Percentiles rank a stretch among this genome's conserved stretches.
Conservation (phyloP, 2,329 filamentous ascomycete species). For the Trichophyton mentagrophytes region DNA sequence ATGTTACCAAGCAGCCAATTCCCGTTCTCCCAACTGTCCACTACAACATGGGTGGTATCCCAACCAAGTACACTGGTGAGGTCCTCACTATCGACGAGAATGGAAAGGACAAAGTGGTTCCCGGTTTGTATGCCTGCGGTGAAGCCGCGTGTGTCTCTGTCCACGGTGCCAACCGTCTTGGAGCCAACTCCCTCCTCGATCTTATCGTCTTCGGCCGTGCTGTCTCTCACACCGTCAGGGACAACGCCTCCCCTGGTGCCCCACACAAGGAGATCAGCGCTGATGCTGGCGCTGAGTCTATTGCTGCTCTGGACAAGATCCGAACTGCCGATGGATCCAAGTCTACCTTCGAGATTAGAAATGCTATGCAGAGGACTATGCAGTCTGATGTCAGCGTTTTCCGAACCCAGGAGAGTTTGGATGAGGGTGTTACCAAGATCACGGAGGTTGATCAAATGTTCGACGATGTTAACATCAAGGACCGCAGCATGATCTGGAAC, state of each 20-base stretch:
- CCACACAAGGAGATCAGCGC: conserved; percentile 67
- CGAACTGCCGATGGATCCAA: conserved; percentile 74
- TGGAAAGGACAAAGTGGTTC: conserved; percentile 85
- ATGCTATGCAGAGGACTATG: conserved; percentile 96
- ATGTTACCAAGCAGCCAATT: conserved; percentile 93
- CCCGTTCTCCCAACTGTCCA: conserved; percentile 93
- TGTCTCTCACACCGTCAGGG: conserved; percentile 91
- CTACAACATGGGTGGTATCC: conserved; percentile 99
- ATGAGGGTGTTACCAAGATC: conserved; percentile 85
- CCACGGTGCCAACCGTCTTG: conserved; percentile 93
- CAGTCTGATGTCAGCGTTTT: conserved; percentile 95
- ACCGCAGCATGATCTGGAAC: conserved; percentile 99
- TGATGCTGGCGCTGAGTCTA: conserved; percentile 79
- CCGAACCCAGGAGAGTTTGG: conserved; percentile 83
- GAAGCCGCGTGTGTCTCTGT: conserved; percentile 96
- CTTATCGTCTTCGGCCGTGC: conserved; percentile 95
- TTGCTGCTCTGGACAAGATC: conserved; percentile 71
- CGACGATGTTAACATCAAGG: conserved; percentile 81
- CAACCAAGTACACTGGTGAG: conserved; percentile 93
- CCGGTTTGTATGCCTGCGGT: conserved; percentile 89
- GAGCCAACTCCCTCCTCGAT: conserved; percentile 96
- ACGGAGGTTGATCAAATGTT: conserved; percentile 69
- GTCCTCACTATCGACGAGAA: conserved; percentile 76
- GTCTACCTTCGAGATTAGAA: conserved; percentile 76
- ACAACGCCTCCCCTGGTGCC: conserved; percentile 76